Evolutionary conservation across 2,329 filamentous ascomycete species (phyloP).

Genomic region (Aspergillus arachidicola): DNA sequence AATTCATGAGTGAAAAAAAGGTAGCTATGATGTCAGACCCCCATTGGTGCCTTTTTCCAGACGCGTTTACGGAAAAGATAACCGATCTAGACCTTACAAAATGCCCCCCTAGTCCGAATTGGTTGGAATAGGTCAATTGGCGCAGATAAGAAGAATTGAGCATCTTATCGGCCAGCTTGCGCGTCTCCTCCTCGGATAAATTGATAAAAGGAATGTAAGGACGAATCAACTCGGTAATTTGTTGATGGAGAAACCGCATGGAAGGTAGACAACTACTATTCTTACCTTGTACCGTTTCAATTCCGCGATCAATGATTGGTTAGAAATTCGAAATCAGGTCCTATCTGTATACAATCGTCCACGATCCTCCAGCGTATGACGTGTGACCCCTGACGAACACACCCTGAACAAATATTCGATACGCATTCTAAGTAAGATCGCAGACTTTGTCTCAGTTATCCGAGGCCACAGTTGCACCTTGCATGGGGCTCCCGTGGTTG

Average conservation of each 20-base stretch:
- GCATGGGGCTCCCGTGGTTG: neutral
- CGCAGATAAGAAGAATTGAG: neutral
- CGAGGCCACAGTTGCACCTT: no score
- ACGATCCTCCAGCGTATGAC: neutral
- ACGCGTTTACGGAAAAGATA: neutral
- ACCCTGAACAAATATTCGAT: no score
- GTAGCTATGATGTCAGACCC: neutral
- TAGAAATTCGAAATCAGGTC: neutral
- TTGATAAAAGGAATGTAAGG: neutral
- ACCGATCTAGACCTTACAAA: neutral
- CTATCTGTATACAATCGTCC: neutral
- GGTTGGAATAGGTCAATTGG: neutral
- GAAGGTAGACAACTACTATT: neutral
- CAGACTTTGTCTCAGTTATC: no score
- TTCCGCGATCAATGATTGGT: neutral
- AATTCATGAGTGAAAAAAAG: neutral
- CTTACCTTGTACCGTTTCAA: neutral
- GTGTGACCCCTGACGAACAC: no score
- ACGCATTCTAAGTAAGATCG: no score
- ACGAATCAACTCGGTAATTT: neutral
- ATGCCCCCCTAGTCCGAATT: neutral
- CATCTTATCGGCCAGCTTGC: neutral
- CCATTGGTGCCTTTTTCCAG: neutral
- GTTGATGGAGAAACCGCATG: neutral
- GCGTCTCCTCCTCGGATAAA: neutral